A percentile compares a stretch with the other conserved stretches of the same genome.
These are phyloP conservation scores for Gloeostereum incarnatum DNA, from an alignment of 768 basidiomycete genomes.

Conservation along the genomic window DNA sequence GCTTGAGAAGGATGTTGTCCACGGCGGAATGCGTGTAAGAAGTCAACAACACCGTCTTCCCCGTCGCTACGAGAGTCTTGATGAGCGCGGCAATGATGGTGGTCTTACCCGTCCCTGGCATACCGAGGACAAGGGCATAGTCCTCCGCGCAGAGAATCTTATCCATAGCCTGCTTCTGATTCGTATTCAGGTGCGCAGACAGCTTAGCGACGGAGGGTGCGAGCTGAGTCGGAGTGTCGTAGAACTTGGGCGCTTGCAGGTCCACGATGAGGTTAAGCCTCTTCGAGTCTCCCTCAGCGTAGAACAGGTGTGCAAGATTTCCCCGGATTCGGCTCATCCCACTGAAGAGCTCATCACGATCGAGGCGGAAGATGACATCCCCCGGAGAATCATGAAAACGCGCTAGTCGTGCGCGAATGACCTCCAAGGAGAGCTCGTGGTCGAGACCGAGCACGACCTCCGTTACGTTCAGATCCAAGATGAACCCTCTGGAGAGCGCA, in stretches of 20 bases:
- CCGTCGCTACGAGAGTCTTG: slow-evolving; percentile 62
- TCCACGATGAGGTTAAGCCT: slow-evolving; percentile 78
- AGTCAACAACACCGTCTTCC: slow-evolving; percentile 82
- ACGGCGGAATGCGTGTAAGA: slow-evolving; percentile 98
- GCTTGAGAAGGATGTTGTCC: slow-evolving; percentile 88
- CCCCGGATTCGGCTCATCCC: slow-evolving; percentile 86
- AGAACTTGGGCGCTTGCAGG: slow-evolving; percentile 59
- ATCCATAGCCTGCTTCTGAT: slow-evolving; percentile 63
- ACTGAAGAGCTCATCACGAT: slow-evolving; percentile 85
- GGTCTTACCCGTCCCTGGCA: slow-evolving; percentile 99
- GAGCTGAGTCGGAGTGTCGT: slow-evolving; percentile 13
- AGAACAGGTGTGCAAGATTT: slow-evolving; percentile 86
- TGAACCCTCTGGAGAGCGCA: slow-evolving; percentile 77
- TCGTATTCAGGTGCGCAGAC: slow-evolving; percentile 47
- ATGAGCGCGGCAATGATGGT: slow-evolving; percentile 90
- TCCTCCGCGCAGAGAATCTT: slow-evolving; percentile 76
- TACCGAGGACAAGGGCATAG: slow-evolving; percentile 89
- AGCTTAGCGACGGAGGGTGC: slow-evolving; percentile 15
- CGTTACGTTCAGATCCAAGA: slow-evolving; percentile 58
- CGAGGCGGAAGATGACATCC: slow-evolving; percentile 66
- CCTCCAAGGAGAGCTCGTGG: slow-evolving; percentile 51
- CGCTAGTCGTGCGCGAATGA: slow-evolving; percentile 31
- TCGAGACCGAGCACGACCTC: slow-evolving; percentile 76
- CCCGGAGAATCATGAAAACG: slow-evolving; percentile 9
- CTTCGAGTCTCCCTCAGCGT: slow-evolving; percentile 59